Evolutionary conservation across 495 filamentous ascomycete genomes (phyloP).

Genomic region (Podospora comata): DNA sequence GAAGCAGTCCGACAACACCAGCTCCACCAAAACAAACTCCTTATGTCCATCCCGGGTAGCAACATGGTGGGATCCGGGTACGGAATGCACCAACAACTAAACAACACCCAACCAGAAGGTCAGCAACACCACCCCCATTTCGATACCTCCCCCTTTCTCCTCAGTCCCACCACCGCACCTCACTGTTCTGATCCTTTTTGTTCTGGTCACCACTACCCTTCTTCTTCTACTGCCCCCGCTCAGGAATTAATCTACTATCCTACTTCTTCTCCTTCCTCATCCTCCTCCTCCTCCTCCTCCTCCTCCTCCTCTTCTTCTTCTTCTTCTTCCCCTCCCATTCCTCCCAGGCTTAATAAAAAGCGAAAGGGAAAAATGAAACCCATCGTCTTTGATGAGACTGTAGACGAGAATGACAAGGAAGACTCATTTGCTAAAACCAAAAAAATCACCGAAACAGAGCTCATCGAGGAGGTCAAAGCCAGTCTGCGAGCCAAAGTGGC

Average conservation of each 20-base stretch:
- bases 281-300: background rate
- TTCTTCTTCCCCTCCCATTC: background rate
- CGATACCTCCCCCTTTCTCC: background rate
- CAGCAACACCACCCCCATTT: background rate
- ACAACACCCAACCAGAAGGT: background rate
- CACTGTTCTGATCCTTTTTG: background rate
- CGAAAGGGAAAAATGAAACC: background rate
- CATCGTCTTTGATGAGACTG: constrained; percentile 7
- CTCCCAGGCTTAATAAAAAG: background rate
- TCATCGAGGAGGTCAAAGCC: constrained; percentile 67
- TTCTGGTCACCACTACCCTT: background rate
- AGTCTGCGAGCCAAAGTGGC: constrained; percentile 69
- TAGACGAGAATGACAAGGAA: constrained; percentile 4
- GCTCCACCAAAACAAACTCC: constrained; percentile 53
- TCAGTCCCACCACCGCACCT: background rate
- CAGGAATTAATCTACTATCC: background rate
- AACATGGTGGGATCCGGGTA: background rate
- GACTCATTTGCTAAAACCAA: background rate
- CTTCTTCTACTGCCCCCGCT: background rate
- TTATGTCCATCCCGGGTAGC: background rate
- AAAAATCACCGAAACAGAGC: constrained; percentile 47
- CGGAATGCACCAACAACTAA: background rate
- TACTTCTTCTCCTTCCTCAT: background rate
- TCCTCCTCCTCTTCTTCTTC: background rate
- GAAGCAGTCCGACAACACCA: constrained; percentile 56